A percentile compares a stretch with the other conserved stretches of the same genome.
Conservation (phyloP, 2,329 filamentous ascomycete genomes). For the Ophiostoma piceae region DNA sequence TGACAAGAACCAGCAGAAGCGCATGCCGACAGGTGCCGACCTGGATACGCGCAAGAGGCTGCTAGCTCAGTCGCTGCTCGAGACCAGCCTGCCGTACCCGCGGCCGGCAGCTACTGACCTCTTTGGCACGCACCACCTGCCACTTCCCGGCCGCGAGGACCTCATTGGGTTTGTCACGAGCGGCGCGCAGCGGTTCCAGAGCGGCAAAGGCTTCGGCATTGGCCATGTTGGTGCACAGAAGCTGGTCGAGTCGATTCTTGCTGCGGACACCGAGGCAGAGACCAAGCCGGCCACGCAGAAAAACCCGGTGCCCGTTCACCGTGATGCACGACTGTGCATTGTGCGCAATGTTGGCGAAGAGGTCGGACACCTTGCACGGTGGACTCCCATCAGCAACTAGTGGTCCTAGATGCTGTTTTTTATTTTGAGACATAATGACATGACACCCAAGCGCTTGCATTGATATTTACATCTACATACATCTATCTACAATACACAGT, state of each 20-base stretch:
- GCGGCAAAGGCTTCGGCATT: conserved; percentile 70
- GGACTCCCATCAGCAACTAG: conserved; percentile 26
- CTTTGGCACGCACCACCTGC: conserved; percentile 49
- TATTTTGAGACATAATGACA: not conserved
- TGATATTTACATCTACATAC: not conserved
- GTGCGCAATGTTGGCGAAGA: conserved; percentile 75
- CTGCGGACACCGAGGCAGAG: conserved; percentile 1
- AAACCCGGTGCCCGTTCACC: conserved; percentile 22
- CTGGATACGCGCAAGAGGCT: conserved; percentile 41
- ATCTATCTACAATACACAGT: not conserved
- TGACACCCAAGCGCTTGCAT: not conserved
- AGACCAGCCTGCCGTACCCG: conserved; percentile 36
- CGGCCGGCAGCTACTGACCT: conserved; percentile 36
- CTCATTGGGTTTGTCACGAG: conserved; percentile 87
- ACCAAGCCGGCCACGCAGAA: conserved; percentile 21
- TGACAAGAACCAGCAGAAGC: not conserved
- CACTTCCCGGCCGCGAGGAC: conserved; percentile 68
- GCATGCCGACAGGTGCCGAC: conserved; percentile 31
- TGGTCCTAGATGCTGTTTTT: not conserved
- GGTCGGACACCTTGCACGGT: conserved; percentile 65
- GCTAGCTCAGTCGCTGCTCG: conserved; percentile 46
- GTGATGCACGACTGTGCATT: conserved; percentile 60
- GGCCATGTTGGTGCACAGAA: conserved; percentile 56
- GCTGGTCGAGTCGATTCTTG: conserved; percentile 42
- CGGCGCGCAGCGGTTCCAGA: conserved; percentile 73